A percentile compares a stretch with the other conserved stretches of the same genome.
These are phyloP conservation scores for Diaporthe helianthi DNA, from an alignment of 2,329 filamentous ascomycete genomes.

Conservation along the genomic window DNA sequence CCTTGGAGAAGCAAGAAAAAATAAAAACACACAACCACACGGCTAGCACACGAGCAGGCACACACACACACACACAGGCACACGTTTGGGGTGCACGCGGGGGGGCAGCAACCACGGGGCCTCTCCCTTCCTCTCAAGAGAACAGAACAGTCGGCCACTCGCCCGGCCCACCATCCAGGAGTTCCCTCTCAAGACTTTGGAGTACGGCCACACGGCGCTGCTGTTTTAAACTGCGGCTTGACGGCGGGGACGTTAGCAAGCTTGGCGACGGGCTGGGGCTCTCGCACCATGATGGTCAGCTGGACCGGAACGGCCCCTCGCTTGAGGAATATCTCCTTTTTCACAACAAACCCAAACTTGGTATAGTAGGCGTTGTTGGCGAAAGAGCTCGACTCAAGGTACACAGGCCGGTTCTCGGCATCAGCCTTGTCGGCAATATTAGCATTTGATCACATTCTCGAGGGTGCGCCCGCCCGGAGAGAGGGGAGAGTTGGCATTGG, in stretches of 20 bases:
- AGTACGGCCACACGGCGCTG: not conserved
- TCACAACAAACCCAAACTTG: slow-evolving; percentile 75
- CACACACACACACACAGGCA: not conserved
- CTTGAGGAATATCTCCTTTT: slow-evolving; percentile 68
- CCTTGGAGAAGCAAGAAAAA: not conserved
- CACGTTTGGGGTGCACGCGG: not conserved
- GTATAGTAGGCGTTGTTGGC: slow-evolving; percentile 75
- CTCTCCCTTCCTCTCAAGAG: not conserved
- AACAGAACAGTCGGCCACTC: slow-evolving; percentile 4
- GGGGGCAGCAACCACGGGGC: slow-evolving; percentile 1
- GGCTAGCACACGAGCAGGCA: not conserved
- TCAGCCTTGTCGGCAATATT: slow-evolving; percentile 62
- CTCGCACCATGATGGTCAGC: slow-evolving; percentile 83
- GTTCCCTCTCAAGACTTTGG: slow-evolving; percentile 3
- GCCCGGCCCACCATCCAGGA: not conserved
- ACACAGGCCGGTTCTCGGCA: slow-evolving; percentile 70
- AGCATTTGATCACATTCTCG: not conserved
- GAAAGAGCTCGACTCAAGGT: slow-evolving; percentile 78
- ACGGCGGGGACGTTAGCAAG: slow-evolving; percentile 41
- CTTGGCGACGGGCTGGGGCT: slow-evolving; percentile 58
- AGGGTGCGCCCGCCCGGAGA: not conserved
- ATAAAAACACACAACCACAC: slow-evolving; percentile 1
- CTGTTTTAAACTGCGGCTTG: slow-evolving; percentile 17
- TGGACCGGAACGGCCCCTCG: slow-evolving; percentile 65
- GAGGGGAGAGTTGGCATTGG: not conserved